Conservation (phyloP, 768 basidiomycete species). For the Termitomyces sp. region DNA sequence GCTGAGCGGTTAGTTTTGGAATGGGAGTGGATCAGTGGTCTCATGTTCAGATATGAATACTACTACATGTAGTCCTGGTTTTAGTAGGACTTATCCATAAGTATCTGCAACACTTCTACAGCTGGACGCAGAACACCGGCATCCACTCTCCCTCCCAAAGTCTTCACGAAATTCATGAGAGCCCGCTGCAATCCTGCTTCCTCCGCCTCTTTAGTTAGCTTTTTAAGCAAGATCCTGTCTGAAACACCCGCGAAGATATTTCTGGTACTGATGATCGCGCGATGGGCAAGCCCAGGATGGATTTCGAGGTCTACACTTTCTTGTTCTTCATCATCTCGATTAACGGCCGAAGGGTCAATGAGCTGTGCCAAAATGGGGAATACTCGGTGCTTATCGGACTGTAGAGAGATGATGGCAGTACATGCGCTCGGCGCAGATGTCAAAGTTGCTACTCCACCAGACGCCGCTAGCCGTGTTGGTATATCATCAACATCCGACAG, state of each 20-base stretch:
- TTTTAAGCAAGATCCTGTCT: slow-evolving; percentile 32
- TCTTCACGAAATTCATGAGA: slow-evolving; percentile 48
- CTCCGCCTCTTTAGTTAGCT: slow-evolving; percentile 48
- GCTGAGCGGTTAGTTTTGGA: too few species aligned
- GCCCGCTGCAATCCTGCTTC: slow-evolving; percentile 50
- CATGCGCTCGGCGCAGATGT: slow-evolving; percentile 63
- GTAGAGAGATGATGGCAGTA: slow-evolving; percentile 55
- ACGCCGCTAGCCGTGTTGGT: slow-evolving; percentile 83
- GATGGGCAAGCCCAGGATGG: slow-evolving; percentile 67
- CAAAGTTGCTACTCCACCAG: slow-evolving; percentile 84
- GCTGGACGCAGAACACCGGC: slow-evolving; percentile 44
- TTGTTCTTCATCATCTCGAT: slow-evolving; percentile 22
- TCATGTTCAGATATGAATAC: background rate
- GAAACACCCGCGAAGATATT: slow-evolving; percentile 55
- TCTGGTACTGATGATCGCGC: slow-evolving; percentile 71
- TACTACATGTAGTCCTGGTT: background rate
- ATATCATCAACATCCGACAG: slow-evolving; percentile 85
- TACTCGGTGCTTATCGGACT: slow-evolving; percentile 60
- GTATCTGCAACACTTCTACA: slow-evolving; percentile 44
- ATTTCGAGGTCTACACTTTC: slow-evolving; percentile 24
- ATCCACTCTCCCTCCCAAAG: slow-evolving; percentile 24
- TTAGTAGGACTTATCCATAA: slow-evolving; percentile 16
- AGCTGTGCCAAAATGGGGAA: slow-evolving; percentile 65
- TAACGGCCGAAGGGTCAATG: slow-evolving; percentile 52
- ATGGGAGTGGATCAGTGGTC: too few species aligned